A percentile compares a stretch with the other conserved stretches of the same genome.
Evolutionary conservation across 768 basidiomycete genomes (phyloP).

Genomic region (Leccinum broughii): DNA sequence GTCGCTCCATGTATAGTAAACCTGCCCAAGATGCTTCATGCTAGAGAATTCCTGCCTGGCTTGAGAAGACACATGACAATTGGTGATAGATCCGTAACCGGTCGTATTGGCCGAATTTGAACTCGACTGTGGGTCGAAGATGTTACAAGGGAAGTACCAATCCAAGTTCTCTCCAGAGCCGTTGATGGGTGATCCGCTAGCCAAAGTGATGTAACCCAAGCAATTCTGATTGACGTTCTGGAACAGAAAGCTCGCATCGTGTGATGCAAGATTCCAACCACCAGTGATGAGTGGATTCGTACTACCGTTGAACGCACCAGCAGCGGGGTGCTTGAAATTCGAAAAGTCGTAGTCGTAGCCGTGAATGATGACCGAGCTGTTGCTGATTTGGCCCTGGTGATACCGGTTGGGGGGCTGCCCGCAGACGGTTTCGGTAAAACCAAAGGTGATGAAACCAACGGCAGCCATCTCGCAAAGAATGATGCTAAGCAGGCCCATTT

Average conservation of each 20-base stretch:
- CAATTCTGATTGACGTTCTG: constrained; percentile 90
- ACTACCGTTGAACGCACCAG: constrained; percentile 68
- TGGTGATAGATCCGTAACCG: constrained; percentile 59
- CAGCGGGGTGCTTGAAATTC: constrained; percentile 79
- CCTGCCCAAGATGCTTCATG: constrained; percentile 69
- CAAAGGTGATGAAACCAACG: constrained; percentile 98
- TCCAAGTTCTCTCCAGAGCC: constrained; percentile 61
- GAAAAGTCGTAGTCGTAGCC: constrained; percentile 93
- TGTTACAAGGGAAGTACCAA: constrained; percentile 99
- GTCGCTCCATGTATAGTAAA: constrained; percentile 94
- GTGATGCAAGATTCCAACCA: constrained; percentile 75
- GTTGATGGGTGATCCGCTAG: constrained; percentile 69
- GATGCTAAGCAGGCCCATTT: constrained; percentile 88
- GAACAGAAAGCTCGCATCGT: constrained; percentile 93
- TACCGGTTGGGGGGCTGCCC: constrained; percentile 83
- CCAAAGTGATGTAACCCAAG: constrained; percentile 69
- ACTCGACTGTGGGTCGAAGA: constrained; percentile 74
- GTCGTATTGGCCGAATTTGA: constrained; percentile 54
- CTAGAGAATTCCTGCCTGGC: constrained; percentile 55
- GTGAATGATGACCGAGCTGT: constrained; percentile 86
- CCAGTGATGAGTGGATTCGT: constrained; percentile 83
- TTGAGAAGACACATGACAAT: constrained; percentile 67
- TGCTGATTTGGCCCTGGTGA: constrained; percentile 75
- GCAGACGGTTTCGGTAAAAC: constrained; percentile 94
- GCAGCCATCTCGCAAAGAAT: constrained; percentile 83